Conservation (phyloP, 1,284 basidiomycete genomes). For the Cutaneotrichosporon sp. region DNA sequence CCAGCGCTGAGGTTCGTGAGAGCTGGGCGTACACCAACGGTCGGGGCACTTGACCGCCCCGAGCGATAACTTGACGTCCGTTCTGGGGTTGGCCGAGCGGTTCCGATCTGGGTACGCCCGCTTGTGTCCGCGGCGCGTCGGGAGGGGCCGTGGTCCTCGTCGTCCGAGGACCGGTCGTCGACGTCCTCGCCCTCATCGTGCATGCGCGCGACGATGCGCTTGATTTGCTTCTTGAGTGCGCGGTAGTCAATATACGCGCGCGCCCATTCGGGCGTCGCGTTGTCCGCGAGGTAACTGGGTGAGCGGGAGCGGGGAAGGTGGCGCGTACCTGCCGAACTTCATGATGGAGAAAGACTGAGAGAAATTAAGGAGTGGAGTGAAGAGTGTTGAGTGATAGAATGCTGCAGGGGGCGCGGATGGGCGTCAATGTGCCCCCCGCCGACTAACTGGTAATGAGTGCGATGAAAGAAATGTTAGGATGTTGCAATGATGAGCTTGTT, state of each 20-base stretch:
- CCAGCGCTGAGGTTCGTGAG: too few relatives aligned
- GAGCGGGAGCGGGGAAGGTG: not conserved
- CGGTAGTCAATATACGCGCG: constrained; percentile 54
- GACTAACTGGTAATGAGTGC: too few relatives aligned
- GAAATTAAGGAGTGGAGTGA: not conserved
- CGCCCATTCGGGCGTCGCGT: constrained; percentile 53
- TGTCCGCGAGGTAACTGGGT: constrained; percentile 49
- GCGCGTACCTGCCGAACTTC: constrained; percentile 8
- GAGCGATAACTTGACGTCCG: not conserved
- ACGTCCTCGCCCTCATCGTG: constrained; percentile 29
- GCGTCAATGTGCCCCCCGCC: too few relatives aligned
- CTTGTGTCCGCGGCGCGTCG: not conserved
- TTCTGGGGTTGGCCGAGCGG: not conserved
- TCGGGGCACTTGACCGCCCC: not conserved
- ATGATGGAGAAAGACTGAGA: not conserved
- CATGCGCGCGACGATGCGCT: constrained; percentile 39
- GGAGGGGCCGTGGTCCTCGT: constrained; percentile 47
- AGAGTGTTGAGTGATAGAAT: not conserved
- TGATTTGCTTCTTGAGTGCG: constrained; percentile 53
- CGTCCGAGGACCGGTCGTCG: constrained; percentile 37
- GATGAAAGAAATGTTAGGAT: too few relatives aligned
- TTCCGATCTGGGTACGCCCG: constrained; percentile 4
- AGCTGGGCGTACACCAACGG: not conserved
- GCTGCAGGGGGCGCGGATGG: too few relatives aligned
- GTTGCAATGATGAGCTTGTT: too few relatives aligned